phyloP scores from a whole-genome alignment of 2,329 filamentous ascomycete genomes.

The Arthrobotrys sphaeroides region DNA sequence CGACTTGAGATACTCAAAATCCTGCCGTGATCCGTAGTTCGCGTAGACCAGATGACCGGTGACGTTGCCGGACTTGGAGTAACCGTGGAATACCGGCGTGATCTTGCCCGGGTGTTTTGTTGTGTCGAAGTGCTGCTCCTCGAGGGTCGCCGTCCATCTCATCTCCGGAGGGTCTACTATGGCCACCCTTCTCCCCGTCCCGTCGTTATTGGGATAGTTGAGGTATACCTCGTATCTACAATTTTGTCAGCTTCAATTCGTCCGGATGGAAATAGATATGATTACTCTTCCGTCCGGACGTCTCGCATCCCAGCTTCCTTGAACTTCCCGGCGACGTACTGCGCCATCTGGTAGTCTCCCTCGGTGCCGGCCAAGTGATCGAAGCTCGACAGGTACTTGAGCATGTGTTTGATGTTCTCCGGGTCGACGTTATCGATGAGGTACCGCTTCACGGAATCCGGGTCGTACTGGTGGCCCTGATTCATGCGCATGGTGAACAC shows the following conservation, averaged over 20 bases:
- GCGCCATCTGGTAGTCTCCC: conserved; percentile 84
- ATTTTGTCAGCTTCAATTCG: conserved; percentile 49
- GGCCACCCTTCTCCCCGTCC: conserved; percentile 76
- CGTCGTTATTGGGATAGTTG: conserved; percentile 81
- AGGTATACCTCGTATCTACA: conserved; percentile 79
- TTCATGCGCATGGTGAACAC: conserved; percentile 76
- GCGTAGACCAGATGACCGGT: conserved; percentile 88
- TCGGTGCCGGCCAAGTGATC: conserved; percentile 94
- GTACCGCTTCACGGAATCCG: conserved; percentile 80
- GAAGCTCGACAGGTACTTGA: conserved; percentile 81
- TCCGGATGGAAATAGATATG: conserved; percentile 58
- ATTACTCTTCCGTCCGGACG: conserved; percentile 73
- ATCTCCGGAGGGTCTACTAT: conserved; percentile 75
- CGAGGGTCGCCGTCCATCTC: conserved; percentile 81
- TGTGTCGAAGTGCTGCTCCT: conserved; percentile 70
- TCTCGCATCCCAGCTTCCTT: conserved; percentile 76
- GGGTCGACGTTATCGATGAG: conserved; percentile 78
- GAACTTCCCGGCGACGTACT: conserved; percentile 85
- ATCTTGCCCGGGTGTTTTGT: conserved; percentile 61
- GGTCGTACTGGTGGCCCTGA: conserved; percentile 77
- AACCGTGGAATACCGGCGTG: conserved; percentile 83
- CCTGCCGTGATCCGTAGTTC: conserved; percentile 86
- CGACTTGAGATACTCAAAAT: conserved; percentile 78
- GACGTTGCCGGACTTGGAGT: conserved; percentile 86
- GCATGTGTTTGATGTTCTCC: conserved; percentile 74